These are phyloP conservation scores for Fistulifera pelliculosa DNA, from an alignment of 108 stramenopile genomes.

Conservation along the genomic window DNA sequence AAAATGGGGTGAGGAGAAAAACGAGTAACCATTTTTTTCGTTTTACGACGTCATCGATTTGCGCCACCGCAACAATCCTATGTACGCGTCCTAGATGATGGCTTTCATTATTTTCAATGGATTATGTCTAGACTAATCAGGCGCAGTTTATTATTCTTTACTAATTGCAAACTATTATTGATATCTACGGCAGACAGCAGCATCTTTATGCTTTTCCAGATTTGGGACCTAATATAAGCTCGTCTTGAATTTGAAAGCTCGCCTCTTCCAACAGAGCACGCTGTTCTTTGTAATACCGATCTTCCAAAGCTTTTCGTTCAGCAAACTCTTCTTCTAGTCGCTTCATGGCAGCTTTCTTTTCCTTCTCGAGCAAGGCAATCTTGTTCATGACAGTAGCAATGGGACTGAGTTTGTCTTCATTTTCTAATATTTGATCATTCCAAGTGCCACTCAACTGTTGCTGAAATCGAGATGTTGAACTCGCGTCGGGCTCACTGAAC, in stretches of 20 bases:
- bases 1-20: no score
- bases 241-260: slow-evolving; percentile 43
- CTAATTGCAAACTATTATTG: no score
- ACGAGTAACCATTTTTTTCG: no score
- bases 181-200: no score
- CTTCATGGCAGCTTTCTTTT: slow-evolving; percentile 56
- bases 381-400: slow-evolving; percentile 64
- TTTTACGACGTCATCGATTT: no score
- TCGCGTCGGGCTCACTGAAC: slow-evolving; percentile 7
- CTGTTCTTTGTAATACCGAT: slow-evolving; percentile 66
- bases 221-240: no score
- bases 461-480: slow-evolving; percentile 53
- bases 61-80: no score
- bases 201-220: no score
- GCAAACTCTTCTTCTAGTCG: slow-evolving; percentile 77
- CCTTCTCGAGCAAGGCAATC: slow-evolving; percentile 74
- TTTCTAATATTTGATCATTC: slow-evolving; percentile 70
- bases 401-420: slow-evolving; percentile 57
- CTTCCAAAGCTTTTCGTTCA: slow-evolving; percentile 56
- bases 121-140: no score
- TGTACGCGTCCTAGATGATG: no score
- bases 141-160: no score
- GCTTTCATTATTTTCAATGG: no score
- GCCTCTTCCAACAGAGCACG: slow-evolving; percentile 69
- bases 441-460: slow-evolving; percentile 61